Evolutionary conservation across 1,284 basidiomycete genomes (phyloP).

Genomic region (Exobasidium cylindrosporum): DNA sequence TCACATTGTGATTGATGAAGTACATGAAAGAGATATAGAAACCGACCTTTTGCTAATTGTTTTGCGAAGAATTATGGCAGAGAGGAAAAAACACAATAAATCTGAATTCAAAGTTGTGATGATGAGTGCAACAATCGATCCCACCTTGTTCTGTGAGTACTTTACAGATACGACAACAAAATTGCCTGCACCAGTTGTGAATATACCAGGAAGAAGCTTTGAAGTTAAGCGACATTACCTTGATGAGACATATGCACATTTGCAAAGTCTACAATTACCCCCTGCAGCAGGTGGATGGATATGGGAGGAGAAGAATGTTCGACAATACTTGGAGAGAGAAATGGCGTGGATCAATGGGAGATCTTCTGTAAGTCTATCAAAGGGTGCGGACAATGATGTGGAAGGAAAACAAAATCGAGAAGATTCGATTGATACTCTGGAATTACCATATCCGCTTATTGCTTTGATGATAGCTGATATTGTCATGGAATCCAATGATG

Average conservation of each 20-base stretch:
- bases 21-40: slow-evolving; percentile 92
- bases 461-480: slow-evolving; percentile 80
- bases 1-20: slow-evolving; percentile 91
- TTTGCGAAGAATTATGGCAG: slow-evolving; percentile 76
- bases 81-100: slow-evolving; percentile 67
- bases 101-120: slow-evolving; percentile 82
- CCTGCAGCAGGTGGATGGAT: slow-evolving; percentile 64
- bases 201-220: slow-evolving; percentile 87
- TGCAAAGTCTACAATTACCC: slow-evolving; percentile 36
- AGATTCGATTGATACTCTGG: slow-evolving; percentile 66
- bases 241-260: slow-evolving; percentile 67
- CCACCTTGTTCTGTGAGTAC: slow-evolving; percentile 81
- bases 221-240: slow-evolving; percentile 79
- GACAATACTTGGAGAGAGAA: slow-evolving; percentile 73
- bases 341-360: slow-evolving; percentile 32
- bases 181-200: slow-evolving; percentile 69
- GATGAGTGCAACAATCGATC: slow-evolving; percentile 95
- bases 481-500: slow-evolving; percentile 70
- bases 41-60: slow-evolving; percentile 89
- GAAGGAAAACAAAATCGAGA: slow-evolving; percentile 20
- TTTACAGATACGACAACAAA: slow-evolving; percentile 63
- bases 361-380: slow-evolving; percentile 15
- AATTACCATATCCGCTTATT: slow-evolving; percentile 78
- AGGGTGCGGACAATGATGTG: background rate
- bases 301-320: slow-evolving; percentile 71